Percentiles rank a stretch among this genome's conserved stretches.
phyloP scores from a whole-genome alignment of 805 yeast species.

The Starmera amethionina region DNA sequence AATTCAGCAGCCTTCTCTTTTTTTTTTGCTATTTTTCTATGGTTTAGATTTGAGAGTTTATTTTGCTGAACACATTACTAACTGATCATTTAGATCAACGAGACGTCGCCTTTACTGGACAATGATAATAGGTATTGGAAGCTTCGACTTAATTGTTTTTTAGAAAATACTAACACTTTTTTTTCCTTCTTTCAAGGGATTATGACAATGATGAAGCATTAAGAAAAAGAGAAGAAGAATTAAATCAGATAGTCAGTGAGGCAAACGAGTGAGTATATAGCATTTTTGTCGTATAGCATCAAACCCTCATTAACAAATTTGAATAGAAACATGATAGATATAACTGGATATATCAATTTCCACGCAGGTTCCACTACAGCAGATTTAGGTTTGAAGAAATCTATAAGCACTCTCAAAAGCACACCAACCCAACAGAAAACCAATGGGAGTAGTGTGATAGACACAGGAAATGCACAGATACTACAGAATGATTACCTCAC shows the following conservation, averaged over 20 bases:
- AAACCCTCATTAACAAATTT: neutral
- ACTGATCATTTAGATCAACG: constrained; percentile 20
- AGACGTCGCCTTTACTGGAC: constrained; percentile 28
- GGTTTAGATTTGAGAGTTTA: constrained; percentile 17
- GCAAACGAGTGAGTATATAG: constrained; percentile 14
- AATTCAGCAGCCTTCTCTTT: too few species aligned
- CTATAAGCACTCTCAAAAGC: constrained; percentile 5
- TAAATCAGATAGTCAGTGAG: constrained; percentile 36
- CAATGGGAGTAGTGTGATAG: neutral
- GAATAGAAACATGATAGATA: constrained; percentile 11
- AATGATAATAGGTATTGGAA: constrained; percentile 4
- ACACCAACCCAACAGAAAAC: neutral
- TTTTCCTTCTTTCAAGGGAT: constrained; percentile 4
- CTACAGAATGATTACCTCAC: constrained; percentile 1
- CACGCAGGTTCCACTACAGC: constrained; percentile 5
- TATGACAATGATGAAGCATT: constrained; percentile 14
- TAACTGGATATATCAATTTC: constrained; percentile 12
- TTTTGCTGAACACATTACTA: constrained; percentile 15
- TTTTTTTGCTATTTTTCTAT: neutral
- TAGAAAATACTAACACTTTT: constrained; percentile 2
- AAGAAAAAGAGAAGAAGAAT: constrained; percentile 32
- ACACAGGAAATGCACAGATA: neutral
- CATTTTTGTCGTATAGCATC: neutral
- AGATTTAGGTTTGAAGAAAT: constrained; percentile 7
- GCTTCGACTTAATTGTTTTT: neutral